Conservation (phyloP, 352 stramenopile species). For the Phytophthora multivora region DNA sequence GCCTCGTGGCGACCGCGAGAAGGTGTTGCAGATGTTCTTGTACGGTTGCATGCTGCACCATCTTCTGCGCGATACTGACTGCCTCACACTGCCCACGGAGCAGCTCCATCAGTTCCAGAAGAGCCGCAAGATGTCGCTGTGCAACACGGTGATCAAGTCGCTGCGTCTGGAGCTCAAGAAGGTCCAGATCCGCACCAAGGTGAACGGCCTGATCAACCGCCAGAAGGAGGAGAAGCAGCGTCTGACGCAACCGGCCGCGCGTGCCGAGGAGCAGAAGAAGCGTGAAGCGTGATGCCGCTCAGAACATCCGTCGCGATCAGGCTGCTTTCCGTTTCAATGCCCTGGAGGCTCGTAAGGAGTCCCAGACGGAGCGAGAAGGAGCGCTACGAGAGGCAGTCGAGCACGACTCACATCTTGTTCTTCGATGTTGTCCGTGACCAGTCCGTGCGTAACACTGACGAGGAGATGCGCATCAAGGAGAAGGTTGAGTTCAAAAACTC, state of each 20-base stretch:
- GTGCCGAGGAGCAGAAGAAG: conserved; percentile 69
- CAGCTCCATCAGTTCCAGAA: conserved; percentile 80
- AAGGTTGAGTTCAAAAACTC: conserved; percentile 91
- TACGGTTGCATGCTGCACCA: conserved; percentile 84
- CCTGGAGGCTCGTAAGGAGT: conserved; percentile 79
- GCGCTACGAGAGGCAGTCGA: conserved; percentile 73
- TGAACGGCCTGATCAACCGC: conserved; percentile 66
- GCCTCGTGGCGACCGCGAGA: conserved; percentile 50
- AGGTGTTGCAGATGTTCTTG: conserved; percentile 80
- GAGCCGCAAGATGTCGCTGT: conserved; percentile 70
- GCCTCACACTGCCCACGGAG: conserved; percentile 70
- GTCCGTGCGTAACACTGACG: conserved; percentile 70
- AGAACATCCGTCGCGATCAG: conserved; percentile 80
- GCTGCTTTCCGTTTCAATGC: conserved; percentile 77
- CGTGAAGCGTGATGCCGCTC: conserved; percentile 70
- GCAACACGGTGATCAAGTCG: conserved; percentile 72
- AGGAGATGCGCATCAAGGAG: conserved; percentile 83
- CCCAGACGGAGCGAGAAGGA: conserved; percentile 86
- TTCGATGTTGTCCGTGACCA: conserved; percentile 83
- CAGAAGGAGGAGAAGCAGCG: conserved; percentile 78
- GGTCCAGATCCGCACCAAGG: conserved; percentile 80
- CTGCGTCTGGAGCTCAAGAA: conserved; percentile 87
- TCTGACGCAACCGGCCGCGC: conserved; percentile 62
- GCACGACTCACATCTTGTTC: conserved; percentile 82
- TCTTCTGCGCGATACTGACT: conserved; percentile 77